These are phyloP conservation scores for Globisporangium solare DNA, from an alignment of 352 stramenopile genomes.

Conservation along the genomic window DNA sequence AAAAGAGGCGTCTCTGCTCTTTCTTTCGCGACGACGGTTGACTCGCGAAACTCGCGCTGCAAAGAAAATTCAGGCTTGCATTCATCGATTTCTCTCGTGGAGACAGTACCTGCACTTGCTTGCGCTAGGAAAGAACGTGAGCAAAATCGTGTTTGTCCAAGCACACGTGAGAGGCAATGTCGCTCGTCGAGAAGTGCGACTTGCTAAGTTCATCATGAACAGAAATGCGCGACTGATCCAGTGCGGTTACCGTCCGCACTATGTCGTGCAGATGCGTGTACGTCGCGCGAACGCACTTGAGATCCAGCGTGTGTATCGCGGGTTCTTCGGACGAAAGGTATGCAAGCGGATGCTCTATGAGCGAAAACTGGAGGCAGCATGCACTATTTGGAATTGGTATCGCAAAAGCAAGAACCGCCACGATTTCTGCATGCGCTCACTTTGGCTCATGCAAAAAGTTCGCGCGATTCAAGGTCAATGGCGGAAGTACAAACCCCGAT, in stretches of 20 bases:
- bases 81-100: conserved; percentile 45
- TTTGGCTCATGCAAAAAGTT: conserved; percentile 49
- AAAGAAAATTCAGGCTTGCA: conserved; percentile 45
- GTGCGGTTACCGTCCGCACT: conserved; percentile 31
- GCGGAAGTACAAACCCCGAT: conserved; percentile 31
- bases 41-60: conserved; percentile 36
- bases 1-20: conserved; percentile 29
- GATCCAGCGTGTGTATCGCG: conserved; percentile 57
- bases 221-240: conserved; percentile 41
- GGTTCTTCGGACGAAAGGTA: conserved; percentile 20
- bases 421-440: conserved; percentile 26
- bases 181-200: conserved; percentile 22
- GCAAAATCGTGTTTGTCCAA: conserved; percentile 38
- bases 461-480: conserved; percentile 56
- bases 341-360: conserved; percentile 21
- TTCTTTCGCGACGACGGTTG: conserved; percentile 34
- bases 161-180: conserved; percentile 38
- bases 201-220: conserved; percentile 20
- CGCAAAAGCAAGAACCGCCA: conserved; percentile 31
- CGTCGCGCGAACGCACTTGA: conserved; percentile 21
- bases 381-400: conserved; percentile 50
- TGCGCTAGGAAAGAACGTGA: conserved; percentile 28
- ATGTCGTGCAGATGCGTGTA: conserved; percentile 19
- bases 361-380: conserved; percentile 10
- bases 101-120: conserved; percentile 38